Percentiles rank a stretch among this genome's conserved stretches.
These are phyloP conservation scores for Austroboletus novae-zelandiae DNA, from an alignment of 1,284 basidiomycete genomes.

Conservation along the genomic window DNA sequence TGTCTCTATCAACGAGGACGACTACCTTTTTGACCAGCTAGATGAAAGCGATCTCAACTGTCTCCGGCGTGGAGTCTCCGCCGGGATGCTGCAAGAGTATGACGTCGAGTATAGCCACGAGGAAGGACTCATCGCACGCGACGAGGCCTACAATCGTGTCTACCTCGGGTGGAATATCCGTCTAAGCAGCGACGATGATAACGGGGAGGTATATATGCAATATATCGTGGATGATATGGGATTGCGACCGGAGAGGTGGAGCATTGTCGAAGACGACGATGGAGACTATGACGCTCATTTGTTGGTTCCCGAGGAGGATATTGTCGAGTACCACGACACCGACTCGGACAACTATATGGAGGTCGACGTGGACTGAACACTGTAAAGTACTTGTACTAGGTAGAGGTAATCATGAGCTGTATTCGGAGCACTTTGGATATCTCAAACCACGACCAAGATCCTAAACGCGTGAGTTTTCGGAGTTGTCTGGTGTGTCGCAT, in stretches of 20 bases:
- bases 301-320: slow-evolving; percentile 44
- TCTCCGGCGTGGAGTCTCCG: slow-evolving; percentile 58
- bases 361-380: slow-evolving; percentile 12
- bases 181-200: slow-evolving; percentile 45
- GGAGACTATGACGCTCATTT: slow-evolving; percentile 45
- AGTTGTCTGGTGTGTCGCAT: too few species aligned
- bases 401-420: too few species aligned
- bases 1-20: slow-evolving; percentile 36
- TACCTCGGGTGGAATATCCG: slow-evolving; percentile 67
- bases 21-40: slow-evolving; percentile 38
- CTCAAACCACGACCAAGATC: too few species aligned
- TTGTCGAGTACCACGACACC: slow-evolving; percentile 45
- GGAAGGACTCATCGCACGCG: slow-evolving; percentile 47
- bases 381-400: too few species aligned
- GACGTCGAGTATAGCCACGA: slow-evolving; percentile 53
- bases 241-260: slow-evolving; percentile 51
- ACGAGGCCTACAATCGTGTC: slow-evolving; percentile 41
- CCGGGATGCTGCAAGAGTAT: slow-evolving; percentile 56
- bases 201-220: slow-evolving; percentile 52
- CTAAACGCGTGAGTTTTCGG: too few species aligned
- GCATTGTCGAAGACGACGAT: slow-evolving; percentile 33
- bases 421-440: too few species aligned
- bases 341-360: slow-evolving; percentile 53
- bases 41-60: slow-evolving; percentile 42
- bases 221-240: slow-evolving; percentile 49